Conservation (phyloP, 2,329 filamentous ascomycete genomes). For the Stachybotrys elegans region DNA sequence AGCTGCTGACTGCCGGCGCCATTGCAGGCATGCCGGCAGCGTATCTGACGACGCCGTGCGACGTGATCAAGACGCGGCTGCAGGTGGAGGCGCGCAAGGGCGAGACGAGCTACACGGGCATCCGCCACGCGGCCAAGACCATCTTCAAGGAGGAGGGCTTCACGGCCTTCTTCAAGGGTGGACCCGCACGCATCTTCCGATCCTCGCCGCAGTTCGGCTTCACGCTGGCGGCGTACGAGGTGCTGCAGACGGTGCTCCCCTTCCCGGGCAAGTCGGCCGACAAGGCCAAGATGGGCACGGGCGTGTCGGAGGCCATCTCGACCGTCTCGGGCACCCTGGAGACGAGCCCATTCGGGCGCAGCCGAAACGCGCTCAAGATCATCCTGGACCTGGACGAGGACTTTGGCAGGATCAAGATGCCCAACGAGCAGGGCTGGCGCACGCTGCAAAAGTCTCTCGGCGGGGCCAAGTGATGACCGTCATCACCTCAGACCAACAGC, state of each 20-base stretch:
- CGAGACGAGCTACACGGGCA: constrained; percentile 78
- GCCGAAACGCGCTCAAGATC: constrained; percentile 89
- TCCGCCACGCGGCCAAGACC: constrained; percentile 79
- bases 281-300: constrained; percentile 47
- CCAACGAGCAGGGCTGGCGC: constrained; percentile 48
- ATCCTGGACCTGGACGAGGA: constrained; percentile 92
- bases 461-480: constrained; percentile 16
- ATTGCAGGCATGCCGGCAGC: constrained; percentile 89
- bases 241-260: constrained; percentile 76
- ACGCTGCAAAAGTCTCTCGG: constrained; percentile 45
- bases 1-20: constrained; percentile 89
- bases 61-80: constrained; percentile 98
- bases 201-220: constrained; percentile 98
- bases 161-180: constrained; percentile 97
- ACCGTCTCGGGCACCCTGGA: constrained; percentile 27
- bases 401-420: constrained; percentile 71
- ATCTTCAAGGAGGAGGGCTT: constrained; percentile 90
- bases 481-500: no score
- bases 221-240: constrained; percentile 91
- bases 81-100: constrained; percentile 98
- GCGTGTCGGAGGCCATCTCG: constrained; percentile 58
- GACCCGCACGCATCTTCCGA: constrained; percentile 87
- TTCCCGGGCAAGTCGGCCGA: constrained; percentile 57
- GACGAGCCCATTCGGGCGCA: constrained; percentile 51
- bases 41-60: constrained; percentile 94